These are phyloP conservation scores for Halophytophthora polymorphica DNA, from an alignment of 352 stramenopile species.

Conservation along the genomic window DNA sequence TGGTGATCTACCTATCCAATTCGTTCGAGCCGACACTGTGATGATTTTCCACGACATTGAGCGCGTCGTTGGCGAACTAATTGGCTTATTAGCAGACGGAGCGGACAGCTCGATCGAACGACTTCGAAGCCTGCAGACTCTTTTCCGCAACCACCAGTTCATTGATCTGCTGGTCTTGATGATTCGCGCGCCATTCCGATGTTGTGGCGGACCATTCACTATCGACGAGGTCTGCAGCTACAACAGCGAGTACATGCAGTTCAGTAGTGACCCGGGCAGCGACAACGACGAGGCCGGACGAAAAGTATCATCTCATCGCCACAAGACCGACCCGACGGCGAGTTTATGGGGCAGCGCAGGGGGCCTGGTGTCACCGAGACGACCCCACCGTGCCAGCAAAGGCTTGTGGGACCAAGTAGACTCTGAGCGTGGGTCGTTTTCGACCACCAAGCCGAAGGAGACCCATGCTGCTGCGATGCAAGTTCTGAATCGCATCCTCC, in stretches of 20 bases:
- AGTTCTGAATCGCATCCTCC: slow-evolving; percentile 54
- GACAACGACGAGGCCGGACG: slow-evolving; percentile 27
- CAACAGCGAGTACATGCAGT: slow-evolving; percentile 44
- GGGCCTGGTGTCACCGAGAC: slow-evolving; percentile 19
- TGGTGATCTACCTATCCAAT: slow-evolving; percentile 12
- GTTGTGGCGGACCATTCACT: slow-evolving; percentile 57
- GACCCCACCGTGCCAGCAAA: slow-evolving; percentile 20
- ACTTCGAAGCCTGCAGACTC: slow-evolving; percentile 37
- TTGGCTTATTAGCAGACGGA: slow-evolving; percentile 39
- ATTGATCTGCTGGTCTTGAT: slow-evolving; percentile 64
- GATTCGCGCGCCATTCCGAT: slow-evolving; percentile 59
- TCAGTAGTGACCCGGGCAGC: slow-evolving; percentile 12
- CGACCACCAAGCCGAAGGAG: slow-evolving; percentile 28
- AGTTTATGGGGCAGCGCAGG: slow-evolving; percentile 4
- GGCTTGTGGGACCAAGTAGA: slow-evolving; percentile 28
- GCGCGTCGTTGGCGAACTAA: slow-evolving; percentile 41
- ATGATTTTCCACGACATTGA: slow-evolving; percentile 35
- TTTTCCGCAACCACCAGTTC: slow-evolving; percentile 58
- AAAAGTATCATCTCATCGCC: slow-evolving; percentile 18
- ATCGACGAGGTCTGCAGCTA: slow-evolving; percentile 52
- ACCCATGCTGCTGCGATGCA: slow-evolving; percentile 43
- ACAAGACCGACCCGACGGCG: slow-evolving; percentile 9
- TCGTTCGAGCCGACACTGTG: slow-evolving; percentile 36
- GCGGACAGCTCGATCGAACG: slow-evolving; percentile 21
- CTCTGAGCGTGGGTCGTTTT: slow-evolving; percentile 8